A percentile compares a stretch with the other conserved stretches of the same genome.
phyloP scores from a whole-genome alignment of 2,329 filamentous ascomycete species.

The Drechslera avenae region DNA sequence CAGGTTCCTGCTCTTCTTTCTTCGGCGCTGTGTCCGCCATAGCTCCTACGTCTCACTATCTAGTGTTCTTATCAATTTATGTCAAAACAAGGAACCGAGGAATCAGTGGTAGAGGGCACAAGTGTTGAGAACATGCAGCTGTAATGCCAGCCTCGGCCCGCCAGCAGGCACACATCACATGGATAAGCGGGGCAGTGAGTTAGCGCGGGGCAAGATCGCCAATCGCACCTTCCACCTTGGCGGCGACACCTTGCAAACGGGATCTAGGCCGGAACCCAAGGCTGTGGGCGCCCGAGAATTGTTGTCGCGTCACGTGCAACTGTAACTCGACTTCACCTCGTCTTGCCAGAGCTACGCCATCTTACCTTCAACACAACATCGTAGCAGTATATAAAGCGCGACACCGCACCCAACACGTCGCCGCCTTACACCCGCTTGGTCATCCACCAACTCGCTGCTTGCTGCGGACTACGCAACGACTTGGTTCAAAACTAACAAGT shows the following conservation, averaged over 20 bases:
- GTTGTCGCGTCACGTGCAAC: constrained; percentile 30
- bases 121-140: constrained; percentile 2
- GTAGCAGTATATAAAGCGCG: constrained; percentile 6
- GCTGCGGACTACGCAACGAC: too few species aligned
- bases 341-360: constrained; percentile 3
- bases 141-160: constrained; percentile 34
- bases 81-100: not conserved
- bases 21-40: constrained; percentile 33
- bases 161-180: constrained; percentile 1
- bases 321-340: constrained; percentile 22
- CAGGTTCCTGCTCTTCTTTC: constrained; percentile 23
- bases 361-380: constrained; percentile 23
- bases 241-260: constrained; percentile 1
- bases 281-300: constrained; percentile 15
- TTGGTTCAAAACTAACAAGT: too few species aligned
- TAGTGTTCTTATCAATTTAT: not conserved
- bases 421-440: not conserved
- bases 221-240: constrained; percentile 10
- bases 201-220: constrained; percentile 29
- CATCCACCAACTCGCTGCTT: not conserved
- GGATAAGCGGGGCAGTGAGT: constrained; percentile 23
- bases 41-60: not conserved
- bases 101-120: constrained; percentile 2
- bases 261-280: constrained; percentile 16
- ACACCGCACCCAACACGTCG: not conserved